A percentile compares a stretch with the other conserved stretches of the same genome.
Evolutionary conservation across 768 basidiomycete species (phyloP).

Genomic region (Lentinula raphanica): DNA sequence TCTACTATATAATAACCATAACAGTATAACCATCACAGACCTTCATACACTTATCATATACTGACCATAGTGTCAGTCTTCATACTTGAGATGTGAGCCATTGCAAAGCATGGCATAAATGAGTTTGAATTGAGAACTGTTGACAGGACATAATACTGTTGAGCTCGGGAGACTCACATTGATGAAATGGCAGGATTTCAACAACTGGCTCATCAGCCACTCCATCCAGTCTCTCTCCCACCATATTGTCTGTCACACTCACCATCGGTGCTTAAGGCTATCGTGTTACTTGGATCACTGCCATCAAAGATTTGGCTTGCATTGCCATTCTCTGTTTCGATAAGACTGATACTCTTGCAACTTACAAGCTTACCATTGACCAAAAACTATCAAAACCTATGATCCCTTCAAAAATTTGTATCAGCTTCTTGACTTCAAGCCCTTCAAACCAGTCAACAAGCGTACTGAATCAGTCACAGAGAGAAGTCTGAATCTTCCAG

Average conservation of each 20-base stretch:
- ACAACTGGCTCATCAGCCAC: too few relatives aligned
- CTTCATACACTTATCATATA: too few relatives aligned
- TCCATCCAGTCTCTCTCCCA: too few relatives aligned
- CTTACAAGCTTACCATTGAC: conserved; percentile 99
- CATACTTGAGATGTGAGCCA: too few relatives aligned
- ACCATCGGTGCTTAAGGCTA: conserved; percentile 98
- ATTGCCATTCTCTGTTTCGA: conserved; percentile 98
- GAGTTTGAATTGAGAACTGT: too few relatives aligned
- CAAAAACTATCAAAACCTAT: conserved; percentile 88
- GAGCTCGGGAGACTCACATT: too few relatives aligned
- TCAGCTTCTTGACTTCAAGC: conserved; percentile 95
- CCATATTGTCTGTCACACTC: conserved; percentile 95
- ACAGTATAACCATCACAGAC: too few relatives aligned
- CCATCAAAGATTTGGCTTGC: conserved; percentile 96
- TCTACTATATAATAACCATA: too few relatives aligned
- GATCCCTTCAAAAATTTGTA: conserved; percentile 75
- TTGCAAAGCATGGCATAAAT: too few relatives aligned
- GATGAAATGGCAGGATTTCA: too few relatives aligned
- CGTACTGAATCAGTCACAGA: conserved; percentile 97
- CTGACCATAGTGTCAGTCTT: too few relatives aligned
- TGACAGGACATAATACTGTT: too few relatives aligned
- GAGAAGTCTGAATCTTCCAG: conserved; percentile 94
- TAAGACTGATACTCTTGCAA: conserved; percentile 97
- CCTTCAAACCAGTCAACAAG: conserved; percentile 99
- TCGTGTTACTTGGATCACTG: conserved; percentile 99